These are phyloP conservation scores for Claviceps sp. DNA, from an alignment of 2,329 filamentous ascomycete genomes.

Conservation along the genomic window DNA sequence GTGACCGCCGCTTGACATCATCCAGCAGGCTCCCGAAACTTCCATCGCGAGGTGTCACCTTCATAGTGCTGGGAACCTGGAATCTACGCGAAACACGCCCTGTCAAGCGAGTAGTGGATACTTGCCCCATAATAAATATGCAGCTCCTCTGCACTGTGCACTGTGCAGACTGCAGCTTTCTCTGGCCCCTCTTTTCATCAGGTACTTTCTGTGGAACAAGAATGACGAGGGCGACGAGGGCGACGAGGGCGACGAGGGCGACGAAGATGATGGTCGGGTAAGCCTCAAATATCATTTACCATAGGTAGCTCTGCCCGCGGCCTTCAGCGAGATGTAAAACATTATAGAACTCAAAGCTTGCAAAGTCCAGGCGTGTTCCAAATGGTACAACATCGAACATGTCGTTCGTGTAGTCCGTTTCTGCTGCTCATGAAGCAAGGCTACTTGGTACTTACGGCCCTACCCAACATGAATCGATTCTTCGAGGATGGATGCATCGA, in stretches of 20 bases:
- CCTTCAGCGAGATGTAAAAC: no score
- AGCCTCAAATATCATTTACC: no score
- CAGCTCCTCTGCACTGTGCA: neutral
- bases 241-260: no score
- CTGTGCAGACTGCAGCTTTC: neutral
- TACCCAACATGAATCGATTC: neutral
- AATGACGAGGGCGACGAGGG: no score
- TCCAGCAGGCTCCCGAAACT: conserved; percentile 15
- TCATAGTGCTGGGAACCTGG: neutral
- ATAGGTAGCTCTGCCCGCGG: no score
- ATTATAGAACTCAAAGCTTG: no score
- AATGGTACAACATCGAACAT: no score
- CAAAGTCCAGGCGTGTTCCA: no score
- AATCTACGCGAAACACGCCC: neutral
- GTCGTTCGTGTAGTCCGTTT: neutral
- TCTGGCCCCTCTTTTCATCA: no score
- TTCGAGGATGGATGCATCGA: neutral
- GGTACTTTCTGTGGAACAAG: no score
- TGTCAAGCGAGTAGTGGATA: neutral
- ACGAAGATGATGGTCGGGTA: no score
- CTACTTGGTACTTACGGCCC: neutral
- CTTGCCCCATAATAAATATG: neutral
- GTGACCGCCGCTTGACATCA: conserved; percentile 17
- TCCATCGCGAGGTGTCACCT: conserved; percentile 18
- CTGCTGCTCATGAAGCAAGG: neutral